Base-by-base conservation (phyloP, 139 green algal genomes). In the Micractinium sp. region DNA sequence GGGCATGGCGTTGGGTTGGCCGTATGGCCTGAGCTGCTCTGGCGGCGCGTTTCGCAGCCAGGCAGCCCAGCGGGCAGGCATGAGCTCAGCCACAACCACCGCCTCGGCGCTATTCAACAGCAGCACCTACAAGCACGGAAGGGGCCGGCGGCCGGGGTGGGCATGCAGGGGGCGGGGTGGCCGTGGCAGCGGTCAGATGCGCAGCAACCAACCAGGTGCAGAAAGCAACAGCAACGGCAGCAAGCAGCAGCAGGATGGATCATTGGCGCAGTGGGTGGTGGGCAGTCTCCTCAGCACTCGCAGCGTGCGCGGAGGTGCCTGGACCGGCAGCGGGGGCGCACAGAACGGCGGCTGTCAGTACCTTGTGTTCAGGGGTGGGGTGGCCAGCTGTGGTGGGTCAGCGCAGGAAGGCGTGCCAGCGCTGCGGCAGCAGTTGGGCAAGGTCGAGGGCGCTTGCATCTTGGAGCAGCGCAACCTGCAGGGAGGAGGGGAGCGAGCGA, bases 401-500 rank as follows among this genome's bases (percentile, higher is more conserved):
- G 60, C 76, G 41, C 95, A 99, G 96, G 90, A 98, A 98, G 36
- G 94, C 90, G 15, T 92, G 91, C 97, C 97, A 99, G 86, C 95
- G 92, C 69, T 93, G 85, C 0, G 96, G 97, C 94, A 99, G 95
- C 76, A 98, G 89, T 79, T 96, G 95, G 39, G 96, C 95, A 78
- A 98, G 87, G 19, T 95, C 93, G 5, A 98, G 92, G 15, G 95
- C 91, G 67, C 94, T 90, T 29, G 89, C 86, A 31, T 90, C 88
- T 20, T 77, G 47, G 79, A 91, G 74, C 36, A 97, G 91, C 36
- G 94, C 93, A 33, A 92, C 90, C 90, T 92, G 77, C 39, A 47
- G 56, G 14, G 20, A 31, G 31, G 47, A 16, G 47, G 47, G 47
- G 47, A 56, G 9, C n/a, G n/a, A 9, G 47, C 47, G 47, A 56